phyloP scores from a whole-genome alignment of 176 grass and related monocot genomes.

The Bonia amplexicaulis region DNA sequence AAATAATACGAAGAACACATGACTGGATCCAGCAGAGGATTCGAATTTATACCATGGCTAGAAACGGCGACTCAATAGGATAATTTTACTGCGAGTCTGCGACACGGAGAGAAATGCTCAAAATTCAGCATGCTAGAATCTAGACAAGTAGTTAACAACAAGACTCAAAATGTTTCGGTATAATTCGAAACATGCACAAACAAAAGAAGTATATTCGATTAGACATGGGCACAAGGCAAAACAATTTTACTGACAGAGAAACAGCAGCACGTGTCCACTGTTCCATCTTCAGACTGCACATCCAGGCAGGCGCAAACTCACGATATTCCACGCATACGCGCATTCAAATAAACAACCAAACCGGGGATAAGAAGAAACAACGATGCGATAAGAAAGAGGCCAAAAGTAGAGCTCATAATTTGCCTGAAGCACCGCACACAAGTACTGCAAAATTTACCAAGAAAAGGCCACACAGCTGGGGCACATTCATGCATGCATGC shows the following conservation, averaged over 20 bases:
- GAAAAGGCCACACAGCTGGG: background rate
- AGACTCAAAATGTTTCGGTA: background rate
- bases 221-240: background rate
- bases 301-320: background rate
- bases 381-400: background rate
- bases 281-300: background rate
- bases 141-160: background rate
- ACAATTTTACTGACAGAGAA: background rate
- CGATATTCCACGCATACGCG: background rate
- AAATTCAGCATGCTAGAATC: background rate
- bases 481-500: background rate
- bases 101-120: background rate
- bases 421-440: background rate
- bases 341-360: background rate
- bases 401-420: background rate
- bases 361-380: background rate
- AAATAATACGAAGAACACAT: background rate
- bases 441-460: background rate
- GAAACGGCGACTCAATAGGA: background rate
- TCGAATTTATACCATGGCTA: background rate
- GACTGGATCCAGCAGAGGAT: background rate
- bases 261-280: background rate
- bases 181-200: background rate
- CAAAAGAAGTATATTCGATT: background rate
- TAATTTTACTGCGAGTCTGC: background rate